Percentiles rank a stretch among this genome's conserved stretches.
Evolutionary conservation across 2,329 filamentous ascomycete species (phyloP).

Genomic region (Aquanectria penicillioides): DNA sequence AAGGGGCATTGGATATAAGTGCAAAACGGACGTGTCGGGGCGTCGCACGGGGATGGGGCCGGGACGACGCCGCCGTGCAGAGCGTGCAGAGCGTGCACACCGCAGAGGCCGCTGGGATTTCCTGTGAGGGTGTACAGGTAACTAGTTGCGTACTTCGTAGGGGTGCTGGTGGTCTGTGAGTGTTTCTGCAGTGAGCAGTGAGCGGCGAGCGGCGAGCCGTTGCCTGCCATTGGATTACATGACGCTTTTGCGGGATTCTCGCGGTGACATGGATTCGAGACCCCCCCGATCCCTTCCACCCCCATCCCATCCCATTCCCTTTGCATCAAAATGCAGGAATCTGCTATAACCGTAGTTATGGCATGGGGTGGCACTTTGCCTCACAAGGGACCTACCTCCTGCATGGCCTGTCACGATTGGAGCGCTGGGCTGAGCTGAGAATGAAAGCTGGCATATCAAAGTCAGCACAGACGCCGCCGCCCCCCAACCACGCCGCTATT

Average conservation of each 20-base stretch:
- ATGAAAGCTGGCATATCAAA: neutral
- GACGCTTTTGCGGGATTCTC: slow-evolving; percentile 1
- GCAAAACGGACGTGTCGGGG: slow-evolving; percentile 27
- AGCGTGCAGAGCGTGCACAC: slow-evolving; percentile 10
- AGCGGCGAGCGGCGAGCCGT: slow-evolving; percentile 29
- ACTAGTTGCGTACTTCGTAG: slow-evolving; percentile 1
- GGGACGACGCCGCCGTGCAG: slow-evolving; percentile 15
- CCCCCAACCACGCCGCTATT: slow-evolving; percentile 12
- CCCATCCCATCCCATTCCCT: neutral
- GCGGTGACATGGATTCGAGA: slow-evolving; percentile 1
- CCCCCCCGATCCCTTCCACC: neutral
- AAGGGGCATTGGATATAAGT: slow-evolving; percentile 40
- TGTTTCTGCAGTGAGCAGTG: slow-evolving; percentile 24
- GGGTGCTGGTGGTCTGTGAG: slow-evolving; percentile 35
- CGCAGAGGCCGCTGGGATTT: neutral
- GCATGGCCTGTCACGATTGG: neutral
- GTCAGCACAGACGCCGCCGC: slow-evolving; percentile 14
- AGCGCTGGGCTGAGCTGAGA: slow-evolving; percentile 13
- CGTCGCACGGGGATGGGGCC: slow-evolving; percentile 22
- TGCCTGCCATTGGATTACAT: slow-evolving; percentile 24
- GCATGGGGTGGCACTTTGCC: neutral
- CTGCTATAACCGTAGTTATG: neutral
- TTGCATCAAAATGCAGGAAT: too few species aligned
- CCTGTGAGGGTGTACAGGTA: neutral
- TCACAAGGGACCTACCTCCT: neutral